Conservation (phyloP, 2,329 filamentous ascomycete species). For the Colletotrichum scovillei region DNA sequence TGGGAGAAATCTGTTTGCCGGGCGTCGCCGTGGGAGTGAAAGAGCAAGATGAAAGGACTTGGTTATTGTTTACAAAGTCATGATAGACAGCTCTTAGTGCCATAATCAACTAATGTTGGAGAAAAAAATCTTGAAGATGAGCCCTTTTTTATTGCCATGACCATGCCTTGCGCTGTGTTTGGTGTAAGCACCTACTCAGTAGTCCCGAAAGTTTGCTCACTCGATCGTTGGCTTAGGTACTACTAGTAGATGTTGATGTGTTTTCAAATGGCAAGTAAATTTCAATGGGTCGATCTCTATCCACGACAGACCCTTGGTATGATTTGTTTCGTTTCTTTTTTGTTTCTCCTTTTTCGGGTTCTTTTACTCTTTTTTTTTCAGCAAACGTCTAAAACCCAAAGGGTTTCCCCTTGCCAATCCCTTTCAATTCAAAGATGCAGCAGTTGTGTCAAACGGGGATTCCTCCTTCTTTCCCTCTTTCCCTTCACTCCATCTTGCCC, state of each 20-base stretch:
- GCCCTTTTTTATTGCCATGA: neutral
- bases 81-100: conserved; percentile 34
- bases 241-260: neutral
- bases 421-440: neutral
- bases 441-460: too few relatives aligned
- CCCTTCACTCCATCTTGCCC: conserved; percentile 65
- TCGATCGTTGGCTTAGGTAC: neutral
- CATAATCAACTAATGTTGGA: conserved; percentile 36
- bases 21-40: conserved; percentile 14
- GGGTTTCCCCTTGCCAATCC: conserved; percentile 23
- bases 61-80: conserved; percentile 20
- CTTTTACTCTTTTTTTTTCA: neutral
- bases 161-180: neutral
- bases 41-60: conserved; percentile 23
- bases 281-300: neutral
- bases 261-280: neutral
- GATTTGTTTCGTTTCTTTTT: neutral
- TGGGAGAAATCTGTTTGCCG: conserved; percentile 15
- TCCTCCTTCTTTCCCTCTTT: too few relatives aligned
- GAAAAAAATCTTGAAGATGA: neutral
- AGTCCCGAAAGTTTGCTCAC: too few relatives aligned
- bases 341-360: neutral
- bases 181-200: neutral
- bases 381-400: neutral
- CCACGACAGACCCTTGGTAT: neutral